Conservation (phyloP, 305 asterid species). For the Striga hermonthica region DNA sequence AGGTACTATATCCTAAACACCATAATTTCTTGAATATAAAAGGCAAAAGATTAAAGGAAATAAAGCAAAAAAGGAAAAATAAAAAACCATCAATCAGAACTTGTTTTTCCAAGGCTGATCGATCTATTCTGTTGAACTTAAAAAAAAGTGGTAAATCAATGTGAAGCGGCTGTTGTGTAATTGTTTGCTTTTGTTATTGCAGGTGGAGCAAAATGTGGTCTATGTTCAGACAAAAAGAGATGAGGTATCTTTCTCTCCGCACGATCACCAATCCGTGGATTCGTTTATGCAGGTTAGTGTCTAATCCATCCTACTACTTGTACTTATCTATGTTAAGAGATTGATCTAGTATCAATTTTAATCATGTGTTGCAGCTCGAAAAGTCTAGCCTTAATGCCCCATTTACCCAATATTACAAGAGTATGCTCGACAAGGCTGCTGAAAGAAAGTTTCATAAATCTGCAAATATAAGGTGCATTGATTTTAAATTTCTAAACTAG, state of each 20-base stretch:
- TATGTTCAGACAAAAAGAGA: constrained; percentile 86
- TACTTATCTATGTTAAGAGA: neutral
- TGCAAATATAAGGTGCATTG: constrained; percentile 18
- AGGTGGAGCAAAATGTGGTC: constrained; percentile 83
- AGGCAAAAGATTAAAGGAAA: too few species aligned
- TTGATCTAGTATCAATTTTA: constrained; percentile 27
- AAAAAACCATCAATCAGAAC: too few species aligned
- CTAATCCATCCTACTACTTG: constrained; percentile 22
- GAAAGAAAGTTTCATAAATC: constrained; percentile 44
- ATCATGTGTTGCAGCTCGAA: constrained; percentile 53
- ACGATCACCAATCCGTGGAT: constrained; percentile 73
- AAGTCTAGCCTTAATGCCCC: constrained; percentile 60
- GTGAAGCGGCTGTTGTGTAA: constrained; percentile 13
- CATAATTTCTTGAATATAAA: neutral
- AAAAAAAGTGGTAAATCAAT: too few species aligned
- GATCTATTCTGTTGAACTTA: too few species aligned
- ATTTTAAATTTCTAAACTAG: neutral
- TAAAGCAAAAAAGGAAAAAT: too few species aligned
- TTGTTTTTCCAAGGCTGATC: too few species aligned
- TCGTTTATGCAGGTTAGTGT: constrained; percentile 74
- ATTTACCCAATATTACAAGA: constrained; percentile 70
- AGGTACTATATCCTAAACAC: constrained; percentile 48
- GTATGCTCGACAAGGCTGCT: constrained; percentile 69
- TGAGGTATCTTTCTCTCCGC: constrained; percentile 82
- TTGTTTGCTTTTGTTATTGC: constrained; percentile 33